phyloP scores from a whole-genome alignment of 257 asterid species.

The Datura wrightii region DNA sequence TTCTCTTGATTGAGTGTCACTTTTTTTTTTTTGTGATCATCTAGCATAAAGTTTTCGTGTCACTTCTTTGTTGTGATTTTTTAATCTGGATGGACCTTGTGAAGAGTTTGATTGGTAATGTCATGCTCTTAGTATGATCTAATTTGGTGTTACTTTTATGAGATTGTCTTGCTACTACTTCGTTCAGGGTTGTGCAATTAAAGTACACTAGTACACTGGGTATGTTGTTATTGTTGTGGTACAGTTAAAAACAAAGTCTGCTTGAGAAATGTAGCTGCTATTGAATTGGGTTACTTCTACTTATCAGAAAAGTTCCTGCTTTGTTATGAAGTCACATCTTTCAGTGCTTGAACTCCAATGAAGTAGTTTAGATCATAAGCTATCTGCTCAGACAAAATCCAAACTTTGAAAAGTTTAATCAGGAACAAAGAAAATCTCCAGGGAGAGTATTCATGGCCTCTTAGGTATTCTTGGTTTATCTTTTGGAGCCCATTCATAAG shows the following conservation, averaged over 20 bases:
- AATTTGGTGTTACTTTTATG: neutral
- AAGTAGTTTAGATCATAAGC: neutral
- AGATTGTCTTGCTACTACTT: neutral
- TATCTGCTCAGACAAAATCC: neutral
- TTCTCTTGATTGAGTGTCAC: neutral
- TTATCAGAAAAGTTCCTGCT: neutral
- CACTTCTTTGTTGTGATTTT: neutral
- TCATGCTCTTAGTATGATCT: neutral
- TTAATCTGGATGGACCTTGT: neutral
- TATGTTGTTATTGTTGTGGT: too few species aligned
- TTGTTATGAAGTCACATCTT: neutral
- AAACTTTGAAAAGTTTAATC: neutral
- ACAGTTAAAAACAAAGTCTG: neutral
- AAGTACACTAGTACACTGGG: too few species aligned
- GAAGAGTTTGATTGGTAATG: neutral
- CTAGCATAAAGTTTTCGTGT: neutral
- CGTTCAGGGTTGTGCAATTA: neutral
- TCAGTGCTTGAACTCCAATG: neutral
- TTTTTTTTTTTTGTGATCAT: neutral
- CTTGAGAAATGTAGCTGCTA: neutral
- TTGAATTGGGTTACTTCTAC: neutral
- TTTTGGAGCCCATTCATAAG: neutral
- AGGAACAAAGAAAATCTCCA: neutral
- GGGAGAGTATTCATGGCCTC: neutral
- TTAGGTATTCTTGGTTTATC: neutral